phyloP scores from a whole-genome alignment of 2,329 filamentous ascomycete genomes.

The Beauveria rudraprayagi region DNA sequence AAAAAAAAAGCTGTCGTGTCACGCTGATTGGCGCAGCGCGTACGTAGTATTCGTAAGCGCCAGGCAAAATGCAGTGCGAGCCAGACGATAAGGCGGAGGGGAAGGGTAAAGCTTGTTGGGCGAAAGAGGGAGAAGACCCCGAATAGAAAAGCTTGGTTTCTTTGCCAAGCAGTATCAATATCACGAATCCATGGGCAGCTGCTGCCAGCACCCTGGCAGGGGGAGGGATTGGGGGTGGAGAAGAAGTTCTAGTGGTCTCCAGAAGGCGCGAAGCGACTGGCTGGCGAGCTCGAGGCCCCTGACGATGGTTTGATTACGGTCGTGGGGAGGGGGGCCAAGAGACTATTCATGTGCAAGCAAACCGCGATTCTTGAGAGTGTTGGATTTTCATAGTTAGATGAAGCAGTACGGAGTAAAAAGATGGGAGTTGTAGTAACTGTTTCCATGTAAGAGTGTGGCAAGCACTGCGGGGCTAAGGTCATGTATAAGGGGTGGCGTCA shows the following conservation, averaged over 20 bases:
- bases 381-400: too few relatives aligned
- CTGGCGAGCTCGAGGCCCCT: background rate
- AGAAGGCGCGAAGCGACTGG: background rate
- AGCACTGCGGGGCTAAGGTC: too few relatives aligned
- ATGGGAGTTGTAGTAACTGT: too few relatives aligned
- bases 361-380: too few relatives aligned
- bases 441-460: too few relatives aligned
- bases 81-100: too few relatives aligned
- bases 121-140: too few relatives aligned
- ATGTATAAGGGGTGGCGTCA: too few relatives aligned
- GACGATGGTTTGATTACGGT: background rate
- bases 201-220: background rate
- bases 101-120: too few relatives aligned
- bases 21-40: slow-evolving; percentile 3
- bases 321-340: background rate
- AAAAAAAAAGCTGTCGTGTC: background rate
- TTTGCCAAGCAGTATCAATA: background rate
- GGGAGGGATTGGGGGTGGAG: background rate
- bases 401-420: too few relatives aligned
- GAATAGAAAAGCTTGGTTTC: background rate
- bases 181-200: too few relatives aligned
- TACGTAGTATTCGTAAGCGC: background rate
- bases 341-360: background rate
- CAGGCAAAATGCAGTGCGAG: background rate
- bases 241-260: background rate